phyloP scores from a whole-genome alignment of 2,329 filamentous ascomycete genomes.

The Coniochaeta ligniaria region DNA sequence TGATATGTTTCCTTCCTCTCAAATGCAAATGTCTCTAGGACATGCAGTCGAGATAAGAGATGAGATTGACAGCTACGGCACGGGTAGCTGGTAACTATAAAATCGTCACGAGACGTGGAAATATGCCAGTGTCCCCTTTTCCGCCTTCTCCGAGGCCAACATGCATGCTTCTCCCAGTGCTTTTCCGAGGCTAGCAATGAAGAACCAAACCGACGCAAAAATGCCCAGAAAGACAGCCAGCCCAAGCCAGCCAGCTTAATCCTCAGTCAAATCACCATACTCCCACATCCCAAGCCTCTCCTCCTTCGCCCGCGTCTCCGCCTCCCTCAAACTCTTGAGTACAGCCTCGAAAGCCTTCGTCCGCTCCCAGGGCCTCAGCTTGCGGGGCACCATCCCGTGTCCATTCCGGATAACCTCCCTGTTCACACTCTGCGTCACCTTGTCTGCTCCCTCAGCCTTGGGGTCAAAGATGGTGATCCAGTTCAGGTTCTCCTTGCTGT shows the following conservation, averaged over 20 bases:
- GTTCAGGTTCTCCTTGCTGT: conserved; percentile 68
- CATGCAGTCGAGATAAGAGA: too few relatives aligned
- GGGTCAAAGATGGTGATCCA: conserved; percentile 87
- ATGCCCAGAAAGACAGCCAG: too few relatives aligned
- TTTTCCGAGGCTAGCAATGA: neutral
- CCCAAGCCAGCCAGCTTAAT: too few relatives aligned
- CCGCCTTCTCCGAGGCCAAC: neutral
- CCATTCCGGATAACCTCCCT: conserved; percentile 78
- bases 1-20: too few relatives aligned
- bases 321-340: conserved; percentile 63
- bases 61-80: neutral
- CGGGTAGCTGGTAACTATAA: neutral
- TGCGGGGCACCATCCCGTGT: conserved; percentile 83
- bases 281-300: conserved; percentile 90
- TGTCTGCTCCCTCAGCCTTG: conserved; percentile 44
- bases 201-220: too few relatives aligned
- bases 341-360: conserved; percentile 61
- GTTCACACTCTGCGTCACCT: conserved; percentile 67
- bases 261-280: conserved; percentile 93
- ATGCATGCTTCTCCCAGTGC: neutral
- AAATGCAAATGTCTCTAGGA: too few relatives aligned
- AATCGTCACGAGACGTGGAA: neutral
- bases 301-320: conserved; percentile 72
- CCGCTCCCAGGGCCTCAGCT: conserved; percentile 87
- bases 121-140: neutral